phyloP scores from a whole-genome alignment of 2,329 filamentous ascomycete species.

The Fusarium sp. region DNA sequence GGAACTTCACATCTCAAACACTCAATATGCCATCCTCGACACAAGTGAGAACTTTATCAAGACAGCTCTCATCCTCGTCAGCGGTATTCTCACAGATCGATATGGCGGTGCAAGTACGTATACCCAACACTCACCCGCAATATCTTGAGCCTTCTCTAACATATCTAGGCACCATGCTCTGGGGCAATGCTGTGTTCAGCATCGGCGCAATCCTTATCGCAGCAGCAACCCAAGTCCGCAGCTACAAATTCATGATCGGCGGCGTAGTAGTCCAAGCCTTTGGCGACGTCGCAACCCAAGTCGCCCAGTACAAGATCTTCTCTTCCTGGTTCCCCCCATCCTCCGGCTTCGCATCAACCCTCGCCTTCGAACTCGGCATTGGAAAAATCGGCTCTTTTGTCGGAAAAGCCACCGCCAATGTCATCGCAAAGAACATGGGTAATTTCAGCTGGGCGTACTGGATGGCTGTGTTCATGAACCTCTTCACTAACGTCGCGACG shows the following conservation, averaged over 20 bases:
- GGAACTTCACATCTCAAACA: conserved; percentile 68
- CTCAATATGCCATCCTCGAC: conserved; percentile 67
- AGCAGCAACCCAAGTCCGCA: conserved; percentile 65
- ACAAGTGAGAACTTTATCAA: conserved; percentile 72
- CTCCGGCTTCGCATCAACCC: conserved; percentile 70
- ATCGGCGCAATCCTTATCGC: conserved; percentile 69
- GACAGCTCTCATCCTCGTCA: conserved; percentile 64
- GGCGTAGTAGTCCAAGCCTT: conserved; percentile 66
- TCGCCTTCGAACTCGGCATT: conserved; percentile 69
- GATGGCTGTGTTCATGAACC: conserved; percentile 71
- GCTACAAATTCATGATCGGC: conserved; percentile 69
- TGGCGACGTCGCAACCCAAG: conserved; percentile 72
- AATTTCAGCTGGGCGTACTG: conserved; percentile 73
- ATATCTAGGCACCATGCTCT: conserved; percentile 62
- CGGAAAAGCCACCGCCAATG: conserved; percentile 69
- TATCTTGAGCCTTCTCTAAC: background rate
- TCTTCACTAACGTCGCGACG: conserved; percentile 69
- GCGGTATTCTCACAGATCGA: conserved; percentile 67
- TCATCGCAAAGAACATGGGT: conserved; percentile 66
- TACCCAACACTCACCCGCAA: rapidly evolving
- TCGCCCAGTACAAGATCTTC: conserved; percentile 74
- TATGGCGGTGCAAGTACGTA: conserved; percentile 65
- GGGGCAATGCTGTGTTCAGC: conserved; percentile 70
- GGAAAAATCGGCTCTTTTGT: conserved; percentile 71
- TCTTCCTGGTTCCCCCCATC: conserved; percentile 72